Evolutionary conservation across 257 asterid species (phyloP).

Genomic region (Solanum pimpinellifolium): DNA sequence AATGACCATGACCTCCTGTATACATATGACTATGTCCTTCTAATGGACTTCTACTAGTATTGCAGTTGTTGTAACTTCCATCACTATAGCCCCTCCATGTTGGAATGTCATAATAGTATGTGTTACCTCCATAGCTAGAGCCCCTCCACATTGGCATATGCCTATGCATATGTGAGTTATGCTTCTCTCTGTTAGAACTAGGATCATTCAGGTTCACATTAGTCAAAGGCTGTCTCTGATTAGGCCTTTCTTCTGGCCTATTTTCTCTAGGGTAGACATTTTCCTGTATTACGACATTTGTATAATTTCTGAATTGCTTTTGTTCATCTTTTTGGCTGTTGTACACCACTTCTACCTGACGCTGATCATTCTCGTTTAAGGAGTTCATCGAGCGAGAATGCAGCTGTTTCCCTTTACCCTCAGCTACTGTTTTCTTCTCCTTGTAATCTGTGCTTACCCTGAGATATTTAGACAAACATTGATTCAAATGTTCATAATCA

Average conservation of each 20-base stretch:
- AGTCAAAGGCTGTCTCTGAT: conserved; percentile 31
- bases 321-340: neutral
- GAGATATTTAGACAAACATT: neutral
- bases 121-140: neutral
- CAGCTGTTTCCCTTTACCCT: neutral
- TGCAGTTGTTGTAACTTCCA: neutral
- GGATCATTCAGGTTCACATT: conserved; percentile 9
- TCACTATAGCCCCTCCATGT: neutral
- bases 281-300: neutral
- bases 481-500: neutral
- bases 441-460: neutral
- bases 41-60: neutral
- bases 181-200: neutral
- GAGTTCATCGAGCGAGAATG: conserved; percentile 3
- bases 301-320: neutral
- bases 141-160: neutral
- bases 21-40: neutral
- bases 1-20: neutral
- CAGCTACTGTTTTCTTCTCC: neutral
- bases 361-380: conserved; percentile 2
- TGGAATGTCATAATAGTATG: neutral
- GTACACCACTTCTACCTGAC: conserved; percentile 2
- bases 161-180: neutral
- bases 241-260: conserved; percentile 2
- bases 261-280: neutral